Conservation (phyloP, 2,329 filamentous ascomycete species). For the Knoxdaviesia proteae region DNA sequence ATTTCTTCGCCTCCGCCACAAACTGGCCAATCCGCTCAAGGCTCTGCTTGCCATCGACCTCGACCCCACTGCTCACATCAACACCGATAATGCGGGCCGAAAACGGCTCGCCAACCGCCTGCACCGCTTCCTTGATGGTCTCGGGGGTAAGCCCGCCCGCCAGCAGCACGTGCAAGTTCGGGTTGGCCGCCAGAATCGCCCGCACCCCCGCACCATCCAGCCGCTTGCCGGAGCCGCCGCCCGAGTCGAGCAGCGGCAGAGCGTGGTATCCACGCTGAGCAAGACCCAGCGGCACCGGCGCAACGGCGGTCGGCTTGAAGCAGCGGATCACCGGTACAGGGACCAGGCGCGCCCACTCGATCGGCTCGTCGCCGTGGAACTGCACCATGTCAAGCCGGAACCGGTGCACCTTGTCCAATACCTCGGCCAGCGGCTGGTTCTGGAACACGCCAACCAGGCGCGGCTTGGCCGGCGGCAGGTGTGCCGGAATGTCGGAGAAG, state of each 20-base stretch:
- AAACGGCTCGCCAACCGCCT: conserved; percentile 33
- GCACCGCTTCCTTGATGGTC: conserved; percentile 52
- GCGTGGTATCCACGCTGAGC: conserved; percentile 61
- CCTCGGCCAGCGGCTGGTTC: conserved; percentile 67
- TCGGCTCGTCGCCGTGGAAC: conserved; percentile 74
- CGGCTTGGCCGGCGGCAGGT: conserved; percentile 36
- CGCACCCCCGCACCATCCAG: conserved; percentile 54
- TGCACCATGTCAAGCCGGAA: conserved; percentile 77
- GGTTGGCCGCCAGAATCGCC: conserved; percentile 41
- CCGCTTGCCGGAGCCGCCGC: conserved; percentile 60
- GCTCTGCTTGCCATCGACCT: conserved; percentile 63
- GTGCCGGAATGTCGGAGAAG: conserved; percentile 36
- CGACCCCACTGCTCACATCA: conserved; percentile 88
- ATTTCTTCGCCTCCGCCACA: conserved; percentile 49
- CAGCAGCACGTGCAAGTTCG: conserved; percentile 53
- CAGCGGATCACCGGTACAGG: conserved; percentile 79
- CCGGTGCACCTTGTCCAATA: conserved; percentile 56
- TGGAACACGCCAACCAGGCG: conserved; percentile 86
- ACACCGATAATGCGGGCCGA: conserved; percentile 53
- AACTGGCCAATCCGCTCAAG: conserved; percentile 65
- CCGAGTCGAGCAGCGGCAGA: conserved; percentile 70
- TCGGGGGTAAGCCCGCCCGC: conserved; percentile 68
- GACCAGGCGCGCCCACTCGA: conserved; percentile 80
- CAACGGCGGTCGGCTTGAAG: conserved; percentile 55
- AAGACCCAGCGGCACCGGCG: conserved; percentile 23